phyloP scores from a whole-genome alignment of 306 rosid species.

The Parietaria judaica region DNA sequence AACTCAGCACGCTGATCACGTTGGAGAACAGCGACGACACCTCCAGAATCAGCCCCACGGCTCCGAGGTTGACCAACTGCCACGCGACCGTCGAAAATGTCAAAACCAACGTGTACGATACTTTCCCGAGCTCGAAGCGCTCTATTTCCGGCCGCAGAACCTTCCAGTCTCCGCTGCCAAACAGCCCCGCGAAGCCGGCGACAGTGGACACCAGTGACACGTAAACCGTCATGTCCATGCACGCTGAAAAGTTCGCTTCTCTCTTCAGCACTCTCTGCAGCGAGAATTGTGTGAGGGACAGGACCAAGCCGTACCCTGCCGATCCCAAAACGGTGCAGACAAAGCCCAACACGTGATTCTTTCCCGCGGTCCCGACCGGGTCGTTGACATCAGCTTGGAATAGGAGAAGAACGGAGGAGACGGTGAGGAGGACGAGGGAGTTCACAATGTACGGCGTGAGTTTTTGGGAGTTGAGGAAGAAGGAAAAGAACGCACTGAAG shows the following conservation, averaged over 20 bases:
- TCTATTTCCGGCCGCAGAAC: slow-evolving; percentile 26
- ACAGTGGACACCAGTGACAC: slow-evolving; percentile 28
- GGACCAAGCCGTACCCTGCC: slow-evolving; percentile 32
- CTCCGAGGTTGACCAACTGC: slow-evolving; percentile 26
- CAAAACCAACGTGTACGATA: slow-evolving; percentile 25
- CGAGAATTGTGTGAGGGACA: slow-evolving; percentile 30
- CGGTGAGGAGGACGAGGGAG: slow-evolving; percentile 34
- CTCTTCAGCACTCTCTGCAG: slow-evolving; percentile 26
- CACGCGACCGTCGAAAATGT: slow-evolving; percentile 30
- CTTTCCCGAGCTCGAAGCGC: slow-evolving; percentile 24
- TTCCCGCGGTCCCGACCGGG: neutral
- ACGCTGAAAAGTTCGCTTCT: slow-evolving; percentile 16
- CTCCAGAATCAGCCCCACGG: slow-evolving; percentile 34
- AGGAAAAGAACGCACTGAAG: slow-evolving; percentile 40
- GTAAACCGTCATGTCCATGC: slow-evolving; percentile 33
- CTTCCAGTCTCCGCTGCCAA: slow-evolving; percentile 37
- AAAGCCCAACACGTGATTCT: slow-evolving; percentile 25
- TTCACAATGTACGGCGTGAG: slow-evolving; percentile 30
- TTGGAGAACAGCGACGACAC: slow-evolving; percentile 50
- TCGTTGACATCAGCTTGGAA: slow-evolving; percentile 16
- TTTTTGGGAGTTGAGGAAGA: slow-evolving; percentile 34
- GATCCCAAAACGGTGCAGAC: slow-evolving; percentile 41
- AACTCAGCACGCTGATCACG: slow-evolving; percentile 30
- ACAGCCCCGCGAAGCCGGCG: slow-evolving; percentile 30
- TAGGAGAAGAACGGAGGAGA: slow-evolving; percentile 33